A percentile compares a stretch with the other conserved stretches of the same genome.
Evolutionary conservation across 768 basidiomycete species (phyloP).

Genomic region (Leucocoprinus leucothites): DNA sequence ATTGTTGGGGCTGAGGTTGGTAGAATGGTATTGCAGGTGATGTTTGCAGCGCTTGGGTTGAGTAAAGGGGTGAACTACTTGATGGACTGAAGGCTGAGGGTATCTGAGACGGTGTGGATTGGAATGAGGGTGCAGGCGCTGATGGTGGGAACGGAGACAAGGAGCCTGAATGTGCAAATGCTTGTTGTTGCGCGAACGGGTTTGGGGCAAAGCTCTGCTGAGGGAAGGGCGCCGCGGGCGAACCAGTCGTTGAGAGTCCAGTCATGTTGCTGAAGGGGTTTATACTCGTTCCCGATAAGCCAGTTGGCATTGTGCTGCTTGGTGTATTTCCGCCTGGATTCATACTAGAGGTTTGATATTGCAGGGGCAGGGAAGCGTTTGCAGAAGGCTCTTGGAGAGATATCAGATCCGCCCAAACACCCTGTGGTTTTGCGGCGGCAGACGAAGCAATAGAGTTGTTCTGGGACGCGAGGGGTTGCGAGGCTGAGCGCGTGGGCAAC

Average conservation of each 20-base stretch:
- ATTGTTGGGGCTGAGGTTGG: slow-evolving; percentile 25
- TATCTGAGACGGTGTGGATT: slow-evolving; percentile 16
- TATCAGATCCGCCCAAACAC: slow-evolving; percentile 58
- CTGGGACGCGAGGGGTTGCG: slow-evolving; percentile 21
- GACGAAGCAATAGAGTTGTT: slow-evolving; percentile 11
- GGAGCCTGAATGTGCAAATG: no score
- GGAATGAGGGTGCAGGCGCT: slow-evolving; percentile 23
- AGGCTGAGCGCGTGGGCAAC: slow-evolving; percentile 20
- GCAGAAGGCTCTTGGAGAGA: slow-evolving; percentile 40
- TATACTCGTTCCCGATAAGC: not conserved
- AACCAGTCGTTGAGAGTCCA: not conserved
- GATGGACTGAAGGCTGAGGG: slow-evolving; percentile 15
- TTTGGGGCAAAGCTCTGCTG: slow-evolving; percentile 10
- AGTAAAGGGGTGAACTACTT: slow-evolving; percentile 12
- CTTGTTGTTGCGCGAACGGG: slow-evolving; percentile 17
- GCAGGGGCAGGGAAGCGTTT: slow-evolving; percentile 53
- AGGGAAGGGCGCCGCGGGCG: slow-evolving; percentile 23
- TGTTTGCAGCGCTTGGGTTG: slow-evolving; percentile 17
- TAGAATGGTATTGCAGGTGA: slow-evolving; percentile 17
- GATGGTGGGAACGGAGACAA: slow-evolving; percentile 1
- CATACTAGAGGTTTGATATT: slow-evolving; percentile 25
- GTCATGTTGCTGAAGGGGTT: not conserved
- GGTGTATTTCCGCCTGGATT: slow-evolving; percentile 6
- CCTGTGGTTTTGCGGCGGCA: slow-evolving; percentile 19
- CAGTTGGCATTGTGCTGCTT: not conserved